Conservation (phyloP, 139 green algal genomes). For the Protoeuglena noctilucae region DNA sequence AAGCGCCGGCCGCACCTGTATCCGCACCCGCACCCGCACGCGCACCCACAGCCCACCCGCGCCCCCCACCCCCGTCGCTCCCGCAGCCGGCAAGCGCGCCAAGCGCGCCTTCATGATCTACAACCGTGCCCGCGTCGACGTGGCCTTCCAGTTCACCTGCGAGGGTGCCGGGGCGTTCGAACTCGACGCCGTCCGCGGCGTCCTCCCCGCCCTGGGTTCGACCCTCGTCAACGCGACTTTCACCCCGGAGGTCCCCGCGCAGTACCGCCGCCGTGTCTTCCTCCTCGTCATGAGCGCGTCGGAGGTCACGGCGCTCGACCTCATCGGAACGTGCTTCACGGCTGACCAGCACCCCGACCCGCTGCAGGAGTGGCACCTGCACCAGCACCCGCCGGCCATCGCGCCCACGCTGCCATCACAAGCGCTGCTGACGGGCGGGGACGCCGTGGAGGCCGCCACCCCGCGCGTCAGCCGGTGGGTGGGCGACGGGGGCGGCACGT, state of each 20-base stretch:
- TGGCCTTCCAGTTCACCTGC: conserved; percentile 2
- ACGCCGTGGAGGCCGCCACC: too few relatives aligned
- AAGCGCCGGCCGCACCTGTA: too few relatives aligned
- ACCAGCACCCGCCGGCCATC: neutral
- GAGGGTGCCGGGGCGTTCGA: neutral
- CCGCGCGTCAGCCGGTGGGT: too few relatives aligned
- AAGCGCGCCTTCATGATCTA: neutral
- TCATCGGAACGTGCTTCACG: conserved; percentile 6
- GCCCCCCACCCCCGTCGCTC: neutral
- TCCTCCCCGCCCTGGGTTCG: neutral
- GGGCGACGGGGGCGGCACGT: neutral
- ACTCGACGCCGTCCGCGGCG: neutral
- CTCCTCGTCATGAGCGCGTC: neutral
- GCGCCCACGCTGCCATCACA: too few relatives aligned
- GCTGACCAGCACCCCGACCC: neutral
- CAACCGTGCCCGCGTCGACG: neutral
- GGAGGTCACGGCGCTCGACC: neutral
- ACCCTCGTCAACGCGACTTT: conserved; percentile 1
- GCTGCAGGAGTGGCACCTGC: neutral
- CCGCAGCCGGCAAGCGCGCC: neutral
- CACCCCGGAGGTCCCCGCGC: neutral
- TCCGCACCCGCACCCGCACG: too few relatives aligned
- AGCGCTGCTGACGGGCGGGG: too few relatives aligned
- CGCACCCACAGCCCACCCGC: too few relatives aligned
- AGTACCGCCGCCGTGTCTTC: conserved; percentile 1